Evolutionary conservation across 2,329 filamentous ascomycete genomes (phyloP), one percentile per base, ranked within the genome.

Genomic region (Arthrobotrys megalospora): DNA sequence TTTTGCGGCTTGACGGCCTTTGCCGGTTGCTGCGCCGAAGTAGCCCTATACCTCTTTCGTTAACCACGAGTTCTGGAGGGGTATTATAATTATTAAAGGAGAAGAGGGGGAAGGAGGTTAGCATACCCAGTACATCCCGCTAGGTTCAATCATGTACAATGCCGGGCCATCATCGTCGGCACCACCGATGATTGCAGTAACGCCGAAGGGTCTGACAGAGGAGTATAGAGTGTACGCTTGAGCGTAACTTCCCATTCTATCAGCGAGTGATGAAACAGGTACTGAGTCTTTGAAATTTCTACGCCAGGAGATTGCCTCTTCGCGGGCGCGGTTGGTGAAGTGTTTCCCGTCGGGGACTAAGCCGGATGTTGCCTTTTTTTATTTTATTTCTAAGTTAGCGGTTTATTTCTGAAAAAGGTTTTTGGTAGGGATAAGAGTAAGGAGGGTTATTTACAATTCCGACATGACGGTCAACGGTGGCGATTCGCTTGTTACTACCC

Each of bases 91-190:
- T 16, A 12, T 34, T 32, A 21, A 21, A 50, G 12, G 19, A 34
- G 28, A 24, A n/a, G 32, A 6, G 12, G 12, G 24, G 12, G 47
- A 43, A 38, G 55, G 14, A 34, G 28, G 53, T 52, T 21, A 36
- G 80, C 86, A 66, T 87, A 90, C 89, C 96, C 96, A 99, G 88
- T 97, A 98, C 81, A 95, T 86, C 70, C 96, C 96, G 83, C 94
- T 97, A 48, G 96, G 96, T 87, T 99, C 96, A 82, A 99, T 95
- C 96, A 99, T 99, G 89, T 97, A 99, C 79, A 99, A 89, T 80
- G 91, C 94, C 21, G 96, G 96, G 82, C 96, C 96, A 85, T 97
- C 94, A 69, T 92, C 93, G 86, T 99, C 96, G 89, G 94, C 96
- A 78, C 96, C 96, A 82, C 91, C 96, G 79, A 99, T 86, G 84